phyloP scores from a whole-genome alignment of 2,329 filamentous ascomycete genomes.

The Davidsoniella neocaledoniae region DNA sequence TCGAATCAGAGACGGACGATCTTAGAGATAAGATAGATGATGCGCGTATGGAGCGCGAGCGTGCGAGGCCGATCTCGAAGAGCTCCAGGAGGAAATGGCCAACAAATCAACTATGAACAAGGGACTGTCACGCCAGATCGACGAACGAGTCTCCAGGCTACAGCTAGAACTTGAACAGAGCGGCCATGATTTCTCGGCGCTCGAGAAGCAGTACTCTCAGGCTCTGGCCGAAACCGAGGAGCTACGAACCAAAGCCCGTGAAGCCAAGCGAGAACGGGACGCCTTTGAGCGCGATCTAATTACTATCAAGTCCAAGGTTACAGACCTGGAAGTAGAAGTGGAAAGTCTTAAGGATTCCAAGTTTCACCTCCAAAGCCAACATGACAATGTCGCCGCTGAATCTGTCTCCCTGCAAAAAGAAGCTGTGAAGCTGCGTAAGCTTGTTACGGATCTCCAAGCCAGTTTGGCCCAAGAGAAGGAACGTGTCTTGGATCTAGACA shows the following conservation, averaged over 20 bases:
- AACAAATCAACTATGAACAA: constrained; percentile 66
- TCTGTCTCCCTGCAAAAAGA: constrained; percentile 51
- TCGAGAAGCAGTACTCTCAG: constrained; percentile 34
- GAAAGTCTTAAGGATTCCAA: constrained; percentile 46
- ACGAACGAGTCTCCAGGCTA: constrained; percentile 50
- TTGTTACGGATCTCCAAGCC: constrained; percentile 30
- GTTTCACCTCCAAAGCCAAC: constrained; percentile 48
- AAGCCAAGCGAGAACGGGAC: constrained; percentile 27
- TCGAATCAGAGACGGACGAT: constrained; percentile 38
- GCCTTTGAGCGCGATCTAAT: constrained; percentile 23
- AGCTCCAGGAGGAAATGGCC: constrained; percentile 59
- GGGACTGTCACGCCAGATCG: constrained; percentile 55
- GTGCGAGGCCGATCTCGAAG: constrained; percentile 44
- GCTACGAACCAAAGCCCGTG: constrained; percentile 28
- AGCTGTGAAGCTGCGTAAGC: constrained; percentile 31
- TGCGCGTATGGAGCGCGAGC: constrained; percentile 35
- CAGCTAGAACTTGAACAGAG: constrained; percentile 47
- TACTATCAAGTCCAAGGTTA: constrained; percentile 28
- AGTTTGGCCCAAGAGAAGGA: constrained; percentile 37
- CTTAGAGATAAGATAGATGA: constrained; percentile 37
- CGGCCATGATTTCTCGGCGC: constrained; percentile 29
- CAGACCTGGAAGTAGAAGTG: constrained; percentile 35
- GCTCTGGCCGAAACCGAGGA: constrained; percentile 30
- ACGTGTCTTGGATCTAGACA: constrained; percentile 42
- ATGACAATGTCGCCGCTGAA: constrained; percentile 50